Percentiles rank a stretch among this genome's conserved stretches.
phyloP scores from a whole-genome alignment of 345 rosid species.

The Diplotaxis tenuifolia region DNA sequence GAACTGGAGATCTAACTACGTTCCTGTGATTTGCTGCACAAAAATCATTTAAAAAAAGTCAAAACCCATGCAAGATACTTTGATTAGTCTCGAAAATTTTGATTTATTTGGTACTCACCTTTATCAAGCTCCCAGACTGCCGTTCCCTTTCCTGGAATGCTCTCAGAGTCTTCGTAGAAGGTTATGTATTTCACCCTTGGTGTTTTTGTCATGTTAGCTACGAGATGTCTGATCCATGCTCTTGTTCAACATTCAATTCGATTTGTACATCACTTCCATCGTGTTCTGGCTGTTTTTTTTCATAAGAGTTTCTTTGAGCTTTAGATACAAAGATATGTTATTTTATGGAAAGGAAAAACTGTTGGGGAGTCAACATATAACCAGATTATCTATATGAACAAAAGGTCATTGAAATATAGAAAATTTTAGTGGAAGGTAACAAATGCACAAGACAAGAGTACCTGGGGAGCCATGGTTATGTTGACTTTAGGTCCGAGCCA shows the following conservation, averaged over 20 bases:
- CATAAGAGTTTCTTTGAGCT: not conserved
- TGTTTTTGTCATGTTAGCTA: slow-evolving; percentile 84
- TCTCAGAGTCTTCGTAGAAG: slow-evolving; percentile 89
- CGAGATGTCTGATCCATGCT: slow-evolving; percentile 63
- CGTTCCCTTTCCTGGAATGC: slow-evolving; percentile 80
- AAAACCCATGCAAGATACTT: not conserved
- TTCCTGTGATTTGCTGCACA: slow-evolving; percentile 94
- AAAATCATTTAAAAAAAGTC: not conserved
- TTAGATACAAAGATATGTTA: not conserved
- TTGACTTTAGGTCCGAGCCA: slow-evolving; percentile 94
- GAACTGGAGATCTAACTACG: slow-evolving; percentile 80
- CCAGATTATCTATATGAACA: not conserved
- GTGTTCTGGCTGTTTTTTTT: slow-evolving; percentile 74
- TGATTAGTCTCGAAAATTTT: not conserved
- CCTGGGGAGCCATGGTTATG: slow-evolving; percentile 97
- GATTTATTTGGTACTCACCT: slow-evolving; percentile 49
- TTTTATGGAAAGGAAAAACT: not conserved
- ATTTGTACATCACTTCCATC: slow-evolving; percentile 91
- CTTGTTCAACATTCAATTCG: slow-evolving; percentile 73
- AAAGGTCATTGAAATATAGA: not conserved
- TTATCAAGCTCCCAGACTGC: slow-evolving; percentile 99
- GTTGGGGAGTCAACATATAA: slow-evolving; percentile 5
- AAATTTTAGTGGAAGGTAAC: not conserved
- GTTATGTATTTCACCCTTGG: slow-evolving; percentile 84
- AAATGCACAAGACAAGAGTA: slow-evolving; percentile 27